A percentile compares a stretch with the other conserved stretches of the same genome.
phyloP scores from a whole-genome alignment of 495 filamentous ascomycete genomes.

The Hypomontagnella monticulosa region DNA sequence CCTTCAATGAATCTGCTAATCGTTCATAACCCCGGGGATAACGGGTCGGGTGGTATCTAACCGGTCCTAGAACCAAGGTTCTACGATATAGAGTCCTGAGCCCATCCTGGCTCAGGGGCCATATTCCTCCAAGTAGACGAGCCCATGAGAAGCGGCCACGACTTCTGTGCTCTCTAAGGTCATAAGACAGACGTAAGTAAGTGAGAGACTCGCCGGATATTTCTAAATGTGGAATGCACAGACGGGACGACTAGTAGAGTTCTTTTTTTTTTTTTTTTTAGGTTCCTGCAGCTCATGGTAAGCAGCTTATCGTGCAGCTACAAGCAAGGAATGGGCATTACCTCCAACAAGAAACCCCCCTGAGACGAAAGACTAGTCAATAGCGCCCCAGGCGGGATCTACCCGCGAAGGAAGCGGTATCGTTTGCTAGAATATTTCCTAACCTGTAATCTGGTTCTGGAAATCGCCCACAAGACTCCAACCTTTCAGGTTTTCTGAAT shows the following conservation, averaged over 20 bases:
- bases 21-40: slow-evolving; percentile 44
- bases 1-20: slow-evolving; percentile 44
- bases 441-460: too few species aligned
- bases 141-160: not conserved
- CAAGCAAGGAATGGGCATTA: not conserved
- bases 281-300: slow-evolving; percentile 1
- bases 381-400: too few species aligned
- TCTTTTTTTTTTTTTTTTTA: too few species aligned
- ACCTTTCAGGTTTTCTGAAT: not conserved
- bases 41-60: slow-evolving; percentile 48
- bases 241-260: slow-evolving; percentile 15
- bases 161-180: not conserved
- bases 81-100: too few species aligned
- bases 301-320: slow-evolving; percentile 7
- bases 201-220: slow-evolving; percentile 4
- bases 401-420: too few species aligned
- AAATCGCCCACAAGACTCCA: not conserved
- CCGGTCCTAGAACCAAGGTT: not conserved
- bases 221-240: slow-evolving; percentile 10
- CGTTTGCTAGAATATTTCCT: too few species aligned
- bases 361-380: not conserved
- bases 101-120: slow-evolving; percentile 17
- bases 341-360: too few species aligned
- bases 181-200: not conserved
- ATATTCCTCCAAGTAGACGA: not conserved